Conservation (phyloP, 495 filamentous ascomycete species). For the Penicillium nucicola region DNA sequence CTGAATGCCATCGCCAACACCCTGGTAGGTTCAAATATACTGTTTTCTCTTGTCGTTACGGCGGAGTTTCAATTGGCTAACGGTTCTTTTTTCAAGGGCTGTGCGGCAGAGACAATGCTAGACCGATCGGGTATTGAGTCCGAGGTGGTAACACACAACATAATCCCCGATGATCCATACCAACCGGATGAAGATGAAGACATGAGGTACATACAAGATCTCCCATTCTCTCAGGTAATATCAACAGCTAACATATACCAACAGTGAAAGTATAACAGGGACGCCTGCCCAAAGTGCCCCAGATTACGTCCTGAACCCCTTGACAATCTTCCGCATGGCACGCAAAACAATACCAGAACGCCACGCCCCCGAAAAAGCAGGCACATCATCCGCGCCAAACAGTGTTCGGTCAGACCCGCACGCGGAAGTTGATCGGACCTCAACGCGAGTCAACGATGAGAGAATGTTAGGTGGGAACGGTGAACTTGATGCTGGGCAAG, state of each 20-base stretch:
- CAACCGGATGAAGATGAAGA: constrained; percentile 16
- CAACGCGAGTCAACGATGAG: not conserved
- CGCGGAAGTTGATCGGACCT: constrained; percentile 1
- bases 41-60: not conserved
- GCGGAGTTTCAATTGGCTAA: not conserved
- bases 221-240: too few species aligned
- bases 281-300: constrained; percentile 29
- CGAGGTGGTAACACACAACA: constrained; percentile 22
- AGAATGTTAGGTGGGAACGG: not conserved
- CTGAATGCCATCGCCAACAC: constrained; percentile 21
- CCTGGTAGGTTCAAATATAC: constrained; percentile 5
- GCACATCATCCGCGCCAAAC: constrained; percentile 16
- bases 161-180: constrained; percentile 31
- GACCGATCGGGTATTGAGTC: constrained; percentile 26
- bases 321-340: constrained; percentile 33
- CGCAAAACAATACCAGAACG: constrained; percentile 29
- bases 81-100: constrained; percentile 4
- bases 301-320: constrained; percentile 30
- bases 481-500: constrained; percentile 7
- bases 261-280: constrained; percentile 14
- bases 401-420: constrained; percentile 9
- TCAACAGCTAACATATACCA: not conserved
- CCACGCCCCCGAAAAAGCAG: constrained; percentile 28
- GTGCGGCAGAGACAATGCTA: constrained; percentile 29
- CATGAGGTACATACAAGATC: constrained; percentile 9